Evolutionary conservation across 768 basidiomycete genomes (phyloP), one percentile per base, ranked within the genome.

Genomic region (Termitomyces sp.): DNA sequence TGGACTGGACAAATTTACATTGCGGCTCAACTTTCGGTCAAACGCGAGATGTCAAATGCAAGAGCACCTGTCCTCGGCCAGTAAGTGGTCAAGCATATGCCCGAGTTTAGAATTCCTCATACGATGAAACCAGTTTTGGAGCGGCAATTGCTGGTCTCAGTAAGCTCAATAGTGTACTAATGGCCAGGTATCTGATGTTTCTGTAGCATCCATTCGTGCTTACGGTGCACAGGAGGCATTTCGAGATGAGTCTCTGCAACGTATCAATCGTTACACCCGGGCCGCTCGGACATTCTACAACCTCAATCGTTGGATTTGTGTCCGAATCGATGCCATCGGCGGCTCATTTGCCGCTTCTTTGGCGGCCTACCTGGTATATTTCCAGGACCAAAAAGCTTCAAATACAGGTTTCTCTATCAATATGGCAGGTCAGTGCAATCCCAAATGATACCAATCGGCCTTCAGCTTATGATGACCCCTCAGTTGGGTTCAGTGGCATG

Each of bases 261-360:
- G 83, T 8, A 84, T 88, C 48, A 83, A 90, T 68, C 74, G 76
- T 25, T 87, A 82, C 60, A 75, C 76, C 12, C 74, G 79, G 48
- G 69, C 80, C 7, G 73, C 79, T 6, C 68, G 81, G 20, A 76
- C 77, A 1, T 83, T 82, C 67, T 84, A 83, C 60, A 82, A 82
- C 65, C 71, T 83, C n/a, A 83, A 83, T 60, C 72, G 78, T 12
- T 77, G 80, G 73, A 69, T 78, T 17, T 69, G 68, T 59, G 70
- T 87, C 59, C 81, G 88, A 6, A 79, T 86, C 49, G 85, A 89
- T 65, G 69, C 79, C 42, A 72, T 89, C 4, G 86, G 85, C 1
- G 79, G 76, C 4, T 31, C 85, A 12, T 89, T 89, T 68, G 77
- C 84, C 0, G 72, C 82, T 8, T 71, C 73, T 3, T 71, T 89